A percentile compares a stretch with the other conserved stretches of the same genome.
Evolutionary conservation across 805 yeast species (phyloP).

Genomic region (Barnettozyma vustinii): DNA sequence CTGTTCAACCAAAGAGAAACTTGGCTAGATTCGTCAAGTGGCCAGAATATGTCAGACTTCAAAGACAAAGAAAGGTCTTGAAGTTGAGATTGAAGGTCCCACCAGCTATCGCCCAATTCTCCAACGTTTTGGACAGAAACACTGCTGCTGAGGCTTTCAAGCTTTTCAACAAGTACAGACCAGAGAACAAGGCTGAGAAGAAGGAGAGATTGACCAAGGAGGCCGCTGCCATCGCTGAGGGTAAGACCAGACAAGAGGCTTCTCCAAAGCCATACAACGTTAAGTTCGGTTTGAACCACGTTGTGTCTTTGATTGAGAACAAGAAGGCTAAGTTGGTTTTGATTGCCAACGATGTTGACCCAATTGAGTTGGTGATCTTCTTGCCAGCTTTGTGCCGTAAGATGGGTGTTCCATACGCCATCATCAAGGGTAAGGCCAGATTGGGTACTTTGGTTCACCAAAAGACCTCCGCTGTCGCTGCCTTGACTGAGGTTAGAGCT

Average conservation of each 20-base stretch:
- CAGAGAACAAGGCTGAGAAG: conserved; percentile 96
- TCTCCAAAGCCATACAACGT: conserved; percentile 96
- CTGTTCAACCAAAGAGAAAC: conserved; percentile 92
- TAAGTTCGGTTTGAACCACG: conserved; percentile 99
- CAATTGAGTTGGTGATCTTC: conserved; percentile 95
- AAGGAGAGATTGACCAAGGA: conserved; percentile 98
- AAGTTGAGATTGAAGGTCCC: conserved; percentile 97
- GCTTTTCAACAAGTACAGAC: conserved; percentile 98
- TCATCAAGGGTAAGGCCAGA: conserved; percentile 98
- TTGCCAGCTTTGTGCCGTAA: conserved; percentile 98
- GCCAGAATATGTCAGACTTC: conserved; percentile 98
- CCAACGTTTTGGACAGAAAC: conserved; percentile 95
- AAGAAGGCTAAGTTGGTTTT: conserved; percentile 96
- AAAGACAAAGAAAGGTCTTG: conserved; percentile 98
- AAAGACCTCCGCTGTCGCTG: conserved; percentile 96
- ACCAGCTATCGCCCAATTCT: conserved; percentile 97
- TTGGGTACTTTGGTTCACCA: conserved; percentile 96
- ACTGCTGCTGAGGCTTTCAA: conserved; percentile 96
- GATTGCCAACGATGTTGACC: conserved; percentile 99
- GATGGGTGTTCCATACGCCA: conserved; percentile 99
- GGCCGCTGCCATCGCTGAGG: conserved; percentile 98
- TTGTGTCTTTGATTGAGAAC: conserved; percentile 94
- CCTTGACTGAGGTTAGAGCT: conserved; percentile 89
- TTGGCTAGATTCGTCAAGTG: conserved; percentile 96
- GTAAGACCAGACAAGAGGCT: conserved; percentile 94